A percentile compares a stretch with the other conserved stretches of the same genome.
Evolutionary conservation across 129 eudicot genomes (phyloP).

Genomic region (Scalesia atractyloides): DNA sequence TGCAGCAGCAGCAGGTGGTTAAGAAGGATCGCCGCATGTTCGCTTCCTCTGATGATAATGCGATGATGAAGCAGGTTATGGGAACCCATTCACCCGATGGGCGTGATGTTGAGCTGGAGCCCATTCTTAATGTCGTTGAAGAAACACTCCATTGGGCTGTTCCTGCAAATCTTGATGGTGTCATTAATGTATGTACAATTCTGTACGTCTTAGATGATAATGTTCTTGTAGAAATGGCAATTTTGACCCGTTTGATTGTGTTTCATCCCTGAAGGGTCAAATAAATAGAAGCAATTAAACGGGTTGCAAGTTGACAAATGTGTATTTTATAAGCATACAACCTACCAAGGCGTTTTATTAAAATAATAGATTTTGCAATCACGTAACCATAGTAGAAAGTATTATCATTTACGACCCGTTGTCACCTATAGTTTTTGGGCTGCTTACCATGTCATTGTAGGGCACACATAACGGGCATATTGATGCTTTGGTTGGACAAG

Average conservation of each 20-base stretch:
- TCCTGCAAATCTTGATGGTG: conserved; percentile 46
- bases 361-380: background rate
- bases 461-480: conserved; percentile 41
- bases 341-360: background rate
- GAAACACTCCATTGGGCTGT: conserved; percentile 55
- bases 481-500: conserved; percentile 38
- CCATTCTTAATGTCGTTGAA: conserved; percentile 56
- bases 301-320: background rate
- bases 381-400: background rate
- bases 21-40: conserved; percentile 59
- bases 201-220: background rate
- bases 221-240: background rate
- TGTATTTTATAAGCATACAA: background rate
- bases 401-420: background rate
- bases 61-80: conserved; percentile 72
- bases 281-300: background rate
- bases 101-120: conserved; percentile 58
- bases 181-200: conserved; percentile 45
- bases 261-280: background rate
- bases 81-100: conserved; percentile 80
- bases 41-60: conserved; percentile 72
- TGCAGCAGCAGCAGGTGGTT: conserved; percentile 39
- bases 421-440: background rate
- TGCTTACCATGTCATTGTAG: conserved; percentile 27
- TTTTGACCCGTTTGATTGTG: background rate